Evolutionary conservation across 306 rosid species (phyloP).

Genomic region (Begonia fuchsioides): DNA sequence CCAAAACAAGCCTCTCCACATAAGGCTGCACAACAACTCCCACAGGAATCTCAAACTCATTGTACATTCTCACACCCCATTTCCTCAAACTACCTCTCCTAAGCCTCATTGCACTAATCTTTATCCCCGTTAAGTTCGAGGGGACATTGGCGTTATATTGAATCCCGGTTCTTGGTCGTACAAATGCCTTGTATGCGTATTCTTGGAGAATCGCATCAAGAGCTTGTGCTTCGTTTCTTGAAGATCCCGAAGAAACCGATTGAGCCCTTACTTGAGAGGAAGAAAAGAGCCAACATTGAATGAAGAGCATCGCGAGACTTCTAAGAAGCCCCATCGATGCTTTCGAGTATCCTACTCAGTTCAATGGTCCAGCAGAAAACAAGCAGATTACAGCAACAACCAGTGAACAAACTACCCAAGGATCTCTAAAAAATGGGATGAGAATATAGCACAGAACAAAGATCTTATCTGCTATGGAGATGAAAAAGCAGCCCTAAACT

Average conservation of each 20-base stretch:
- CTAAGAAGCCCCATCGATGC: conserved; percentile 47
- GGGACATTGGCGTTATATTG: conserved; percentile 15
- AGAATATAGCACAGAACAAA: conserved; percentile 3
- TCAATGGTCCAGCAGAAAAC: background rate
- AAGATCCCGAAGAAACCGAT: conserved; percentile 15
- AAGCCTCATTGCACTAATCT: conserved; percentile 24
- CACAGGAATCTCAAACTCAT: conserved; percentile 41
- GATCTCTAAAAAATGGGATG: background rate
- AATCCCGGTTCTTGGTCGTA: conserved; percentile 19
- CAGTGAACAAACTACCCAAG: background rate
- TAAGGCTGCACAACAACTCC: conserved; percentile 39
- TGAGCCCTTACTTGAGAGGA: conserved; percentile 18
- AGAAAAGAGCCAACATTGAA: conserved; percentile 26
- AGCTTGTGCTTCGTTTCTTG: conserved; percentile 12
- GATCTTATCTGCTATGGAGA: background rate
- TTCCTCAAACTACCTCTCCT: conserved; percentile 70
- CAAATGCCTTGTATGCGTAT: conserved; percentile 23
- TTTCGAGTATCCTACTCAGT: conserved; percentile 3
- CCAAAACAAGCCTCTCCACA: conserved; percentile 64
- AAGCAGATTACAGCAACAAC: conserved; percentile 7
- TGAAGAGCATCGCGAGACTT: conserved; percentile 34
- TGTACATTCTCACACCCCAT: conserved; percentile 36
- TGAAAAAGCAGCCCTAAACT: conserved; percentile 3
- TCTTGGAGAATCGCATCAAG: conserved; percentile 27
- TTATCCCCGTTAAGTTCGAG: conserved; percentile 22